Evolutionary conservation across 2,329 filamentous ascomycete genomes (phyloP).

Genomic region (Peltaster fructicola): DNA sequence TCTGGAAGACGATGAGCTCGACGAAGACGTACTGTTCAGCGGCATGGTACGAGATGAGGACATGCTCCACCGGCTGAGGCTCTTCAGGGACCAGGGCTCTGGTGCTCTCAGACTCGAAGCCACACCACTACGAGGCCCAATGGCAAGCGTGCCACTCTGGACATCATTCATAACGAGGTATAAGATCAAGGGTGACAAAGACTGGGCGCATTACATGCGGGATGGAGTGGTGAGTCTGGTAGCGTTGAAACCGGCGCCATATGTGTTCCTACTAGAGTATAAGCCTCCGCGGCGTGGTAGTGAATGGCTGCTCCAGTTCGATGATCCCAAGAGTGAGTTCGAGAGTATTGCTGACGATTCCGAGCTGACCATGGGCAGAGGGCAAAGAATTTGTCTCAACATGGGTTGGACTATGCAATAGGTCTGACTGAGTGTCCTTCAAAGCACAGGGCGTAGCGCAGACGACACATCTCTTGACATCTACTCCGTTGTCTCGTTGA

Average conservation of each 20-base stretch:
- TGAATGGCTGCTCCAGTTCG: no score
- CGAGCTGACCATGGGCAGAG: no score
- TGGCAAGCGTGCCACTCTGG: conserved; percentile 41
- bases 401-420: no score
- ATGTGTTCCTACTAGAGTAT: conserved; percentile 37
- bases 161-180: conserved; percentile 38
- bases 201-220: conserved; percentile 30
- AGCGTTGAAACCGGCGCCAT: conserved; percentile 32
- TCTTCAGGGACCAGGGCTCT: conserved; percentile 34
- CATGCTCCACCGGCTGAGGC: conserved; percentile 36
- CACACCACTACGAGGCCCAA: conserved; percentile 34
- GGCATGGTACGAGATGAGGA: conserved; percentile 35
- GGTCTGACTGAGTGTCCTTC: no score
- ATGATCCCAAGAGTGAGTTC: no score
- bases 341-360: no score
- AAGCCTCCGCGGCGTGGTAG: conserved; percentile 20
- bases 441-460: no score
- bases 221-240: conserved; percentile 22
- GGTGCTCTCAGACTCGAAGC: conserved; percentile 38
- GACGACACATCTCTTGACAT: no score
- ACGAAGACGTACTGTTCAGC: conserved; percentile 31
- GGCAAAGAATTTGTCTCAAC: no score
- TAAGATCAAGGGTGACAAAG: conserved; percentile 21
- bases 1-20: conserved; percentile 5
- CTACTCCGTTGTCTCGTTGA: no score